These are phyloP conservation scores for Phialophora chinensis DNA, from an alignment of 2,329 filamentous ascomycete species.

Conservation along the genomic window DNA sequence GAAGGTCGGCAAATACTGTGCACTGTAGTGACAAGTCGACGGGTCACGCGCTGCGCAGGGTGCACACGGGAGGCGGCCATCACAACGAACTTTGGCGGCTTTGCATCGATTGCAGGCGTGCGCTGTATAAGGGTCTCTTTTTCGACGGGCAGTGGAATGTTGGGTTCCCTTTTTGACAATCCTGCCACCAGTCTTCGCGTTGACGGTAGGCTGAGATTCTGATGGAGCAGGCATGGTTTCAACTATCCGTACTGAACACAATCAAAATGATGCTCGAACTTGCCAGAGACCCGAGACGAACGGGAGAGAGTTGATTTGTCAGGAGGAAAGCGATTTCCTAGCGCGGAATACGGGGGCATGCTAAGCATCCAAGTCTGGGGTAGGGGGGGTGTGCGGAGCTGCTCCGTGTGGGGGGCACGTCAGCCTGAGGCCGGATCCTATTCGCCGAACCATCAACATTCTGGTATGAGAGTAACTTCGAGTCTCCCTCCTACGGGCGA, in stretches of 20 bases:
- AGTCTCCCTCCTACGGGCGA: conserved; percentile 2
- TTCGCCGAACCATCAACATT: conserved; percentile 9
- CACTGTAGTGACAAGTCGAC: conserved; percentile 9
- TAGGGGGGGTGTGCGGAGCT: conserved; percentile 2
- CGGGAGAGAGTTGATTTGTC: conserved; percentile 10
- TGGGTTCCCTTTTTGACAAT: conserved; percentile 11
- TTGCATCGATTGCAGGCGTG: conserved; percentile 15
- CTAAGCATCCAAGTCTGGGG: conserved; percentile 12
- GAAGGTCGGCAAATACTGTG: conserved; percentile 14
- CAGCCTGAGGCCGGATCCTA: conserved; percentile 6
- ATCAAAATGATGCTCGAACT: conserved; percentile 5
- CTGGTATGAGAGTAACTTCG: conserved; percentile 5
- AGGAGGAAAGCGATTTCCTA: conserved; percentile 5
- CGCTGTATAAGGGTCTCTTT: conserved; percentile 11
- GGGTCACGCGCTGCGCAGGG: conserved; percentile 14
- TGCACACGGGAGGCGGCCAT: conserved; percentile 14
- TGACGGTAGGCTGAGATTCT: conserved; percentile 7
- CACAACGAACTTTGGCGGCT: conserved; percentile 16
- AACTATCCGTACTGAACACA: not conserved
- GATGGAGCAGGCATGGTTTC: conserved; percentile 13
- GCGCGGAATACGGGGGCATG: conserved; percentile 5
- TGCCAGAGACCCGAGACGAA: conserved; percentile 5
- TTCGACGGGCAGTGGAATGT: conserved; percentile 9
- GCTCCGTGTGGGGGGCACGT: conserved; percentile 6
- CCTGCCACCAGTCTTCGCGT: conserved; percentile 10